A percentile compares a stretch with the other conserved stretches of the same genome.
Evolutionary conservation across 352 stramenopile genomes (phyloP).

Genomic region (Pythium vanterpoolii): DNA sequence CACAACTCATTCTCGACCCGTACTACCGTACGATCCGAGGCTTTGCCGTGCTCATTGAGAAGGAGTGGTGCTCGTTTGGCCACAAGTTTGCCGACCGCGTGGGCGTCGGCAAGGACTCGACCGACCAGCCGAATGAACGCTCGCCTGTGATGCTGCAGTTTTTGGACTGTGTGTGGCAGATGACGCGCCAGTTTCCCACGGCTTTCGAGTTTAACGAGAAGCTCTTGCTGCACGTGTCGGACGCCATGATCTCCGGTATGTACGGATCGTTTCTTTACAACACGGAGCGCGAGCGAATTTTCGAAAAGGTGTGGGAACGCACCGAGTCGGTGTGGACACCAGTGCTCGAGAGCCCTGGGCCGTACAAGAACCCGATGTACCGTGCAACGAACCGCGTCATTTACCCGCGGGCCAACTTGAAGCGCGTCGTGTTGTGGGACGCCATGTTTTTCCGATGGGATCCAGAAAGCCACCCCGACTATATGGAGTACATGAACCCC

Average conservation of each 20-base stretch:
- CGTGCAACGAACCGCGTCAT: conserved; percentile 75
- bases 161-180: conserved; percentile 85
- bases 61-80: conserved; percentile 88
- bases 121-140: conserved; percentile 75
- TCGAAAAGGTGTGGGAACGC: conserved; percentile 84
- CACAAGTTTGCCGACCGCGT: conserved; percentile 89
- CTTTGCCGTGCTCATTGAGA: conserved; percentile 82
- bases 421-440: conserved; percentile 84
- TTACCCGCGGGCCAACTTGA: conserved; percentile 83
- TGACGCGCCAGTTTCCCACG: conserved; percentile 86
- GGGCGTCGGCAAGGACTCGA: conserved; percentile 76
- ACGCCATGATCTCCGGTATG: conserved; percentile 73
- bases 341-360: conserved; percentile 59
- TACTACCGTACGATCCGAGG: conserved; percentile 84
- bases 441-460: conserved; percentile 88
- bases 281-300: conserved; percentile 76
- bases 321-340: conserved; percentile 84
- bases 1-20: conserved; percentile 83
- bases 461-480: conserved; percentile 78
- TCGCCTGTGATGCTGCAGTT: conserved; percentile 88
- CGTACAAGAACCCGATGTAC: conserved; percentile 76
- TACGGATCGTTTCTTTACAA: conserved; percentile 87
- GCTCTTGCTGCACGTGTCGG: conserved; percentile 75
- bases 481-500: conserved; percentile 85
- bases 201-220: conserved; percentile 89